Percentiles rank a stretch among this genome's conserved stretches.
These are phyloP conservation scores for Gardenia jasminoides DNA, from an alignment of 257 asterid genomes.

Conservation along the genomic window DNA sequence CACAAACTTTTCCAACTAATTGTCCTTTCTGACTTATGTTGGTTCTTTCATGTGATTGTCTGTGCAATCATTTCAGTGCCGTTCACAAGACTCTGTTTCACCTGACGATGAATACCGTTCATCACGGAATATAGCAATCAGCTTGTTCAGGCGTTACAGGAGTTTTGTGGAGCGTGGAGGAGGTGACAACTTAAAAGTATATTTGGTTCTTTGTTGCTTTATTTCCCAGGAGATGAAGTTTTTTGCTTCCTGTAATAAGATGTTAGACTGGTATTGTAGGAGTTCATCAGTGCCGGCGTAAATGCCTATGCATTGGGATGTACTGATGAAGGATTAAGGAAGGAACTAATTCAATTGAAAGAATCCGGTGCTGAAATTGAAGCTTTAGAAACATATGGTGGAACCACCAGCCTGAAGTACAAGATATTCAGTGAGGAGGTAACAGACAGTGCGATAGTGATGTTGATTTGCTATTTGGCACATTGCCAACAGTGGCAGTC, in stretches of 20 bases:
- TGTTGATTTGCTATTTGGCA: neutral
- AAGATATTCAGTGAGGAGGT: constrained; percentile 70
- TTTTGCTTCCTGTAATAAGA: constrained; percentile 10
- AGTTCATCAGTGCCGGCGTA: constrained; percentile 92
- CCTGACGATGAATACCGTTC: constrained; percentile 86
- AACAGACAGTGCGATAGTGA: constrained; percentile 1
- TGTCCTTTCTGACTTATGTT: neutral
- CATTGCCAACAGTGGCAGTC: neutral
- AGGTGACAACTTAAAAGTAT: constrained; percentile 94
- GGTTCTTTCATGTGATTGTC: constrained; percentile 2
- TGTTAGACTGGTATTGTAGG: constrained; percentile 45
- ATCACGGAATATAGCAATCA: constrained; percentile 88
- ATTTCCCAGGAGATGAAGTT: constrained; percentile 1
- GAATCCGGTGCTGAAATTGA: constrained; percentile 79
- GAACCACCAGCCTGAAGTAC: constrained; percentile 67
- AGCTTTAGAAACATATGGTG: constrained; percentile 64
- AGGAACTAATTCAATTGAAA: constrained; percentile 73
- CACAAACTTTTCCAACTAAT: neutral
- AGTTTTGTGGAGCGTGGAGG: constrained; percentile 90
- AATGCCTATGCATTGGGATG: constrained; percentile 94
- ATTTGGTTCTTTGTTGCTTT: constrained; percentile 25
- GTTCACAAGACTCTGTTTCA: constrained; percentile 60
- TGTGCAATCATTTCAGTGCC: constrained; percentile 47
- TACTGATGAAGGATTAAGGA: constrained; percentile 75
- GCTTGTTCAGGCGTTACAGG: constrained; percentile 83